Conservation (phyloP, 306 rosid species). For the Vigna radiata region DNA sequence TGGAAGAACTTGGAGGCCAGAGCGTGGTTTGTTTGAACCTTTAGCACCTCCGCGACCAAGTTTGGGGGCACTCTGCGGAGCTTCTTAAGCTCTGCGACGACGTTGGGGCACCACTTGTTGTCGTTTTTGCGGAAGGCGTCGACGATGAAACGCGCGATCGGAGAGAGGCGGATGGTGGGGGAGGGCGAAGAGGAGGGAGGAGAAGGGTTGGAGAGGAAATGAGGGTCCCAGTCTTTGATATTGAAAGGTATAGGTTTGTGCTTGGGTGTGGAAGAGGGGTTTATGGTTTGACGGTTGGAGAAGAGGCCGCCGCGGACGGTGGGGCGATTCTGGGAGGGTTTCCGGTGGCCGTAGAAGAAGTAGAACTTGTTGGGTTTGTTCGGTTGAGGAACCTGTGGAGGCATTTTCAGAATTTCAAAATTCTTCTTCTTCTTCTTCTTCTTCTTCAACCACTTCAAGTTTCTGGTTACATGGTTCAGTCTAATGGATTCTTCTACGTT, state of each 20-base stretch:
- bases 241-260: slow-evolving; percentile 46
- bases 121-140: slow-evolving; percentile 71
- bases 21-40: slow-evolving; percentile 57
- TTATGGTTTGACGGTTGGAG: slow-evolving; percentile 59
- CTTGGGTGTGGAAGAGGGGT: slow-evolving; percentile 38
- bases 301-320: slow-evolving; percentile 75
- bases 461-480: too few relatives aligned
- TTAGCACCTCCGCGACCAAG: slow-evolving; percentile 81
- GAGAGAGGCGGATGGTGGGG: slow-evolving; percentile 63
- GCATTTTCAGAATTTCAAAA: slow-evolving; percentile 50
- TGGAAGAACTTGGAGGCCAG: slow-evolving; percentile 78
- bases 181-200: slow-evolving; percentile 38
- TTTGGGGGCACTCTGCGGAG: slow-evolving; percentile 78
- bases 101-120: slow-evolving; percentile 63
- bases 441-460: too few relatives aligned
- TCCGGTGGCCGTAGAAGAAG: slow-evolving; percentile 84
- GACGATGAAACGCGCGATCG: slow-evolving; percentile 70
- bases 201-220: slow-evolving; percentile 44
- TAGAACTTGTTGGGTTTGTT: slow-evolving; percentile 47
- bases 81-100: slow-evolving; percentile 71
- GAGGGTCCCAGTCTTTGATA: slow-evolving; percentile 78
- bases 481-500: too few relatives aligned
- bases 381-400: slow-evolving; percentile 57
- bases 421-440: background rate
- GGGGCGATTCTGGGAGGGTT: slow-evolving; percentile 77